phyloP scores from a whole-genome alignment of 2,329 filamentous ascomycete genomes.

The Onygenales sp. region DNA sequence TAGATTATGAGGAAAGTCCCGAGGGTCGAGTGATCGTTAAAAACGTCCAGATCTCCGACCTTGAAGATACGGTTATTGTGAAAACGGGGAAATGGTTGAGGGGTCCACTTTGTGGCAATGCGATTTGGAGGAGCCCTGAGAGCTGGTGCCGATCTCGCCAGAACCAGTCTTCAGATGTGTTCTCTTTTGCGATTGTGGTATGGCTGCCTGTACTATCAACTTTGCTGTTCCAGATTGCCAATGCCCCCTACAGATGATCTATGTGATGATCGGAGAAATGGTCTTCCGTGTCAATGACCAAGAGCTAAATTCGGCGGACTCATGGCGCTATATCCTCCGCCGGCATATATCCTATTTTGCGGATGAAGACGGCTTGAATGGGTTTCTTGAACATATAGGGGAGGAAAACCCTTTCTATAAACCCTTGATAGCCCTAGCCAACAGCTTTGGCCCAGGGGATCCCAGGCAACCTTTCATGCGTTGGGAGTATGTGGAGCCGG shows the following conservation, averaged over 20 bases:
- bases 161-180: slow-evolving; percentile 25
- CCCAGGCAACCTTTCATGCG: slow-evolving; percentile 32
- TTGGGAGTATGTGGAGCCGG: slow-evolving; percentile 31
- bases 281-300: slow-evolving; percentile 18
- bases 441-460: slow-evolving; percentile 30
- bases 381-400: slow-evolving; percentile 34
- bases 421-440: slow-evolving; percentile 26
- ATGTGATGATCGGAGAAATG: slow-evolving; percentile 22
- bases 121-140: slow-evolving; percentile 27
- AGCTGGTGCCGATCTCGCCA: slow-evolving; percentile 22
- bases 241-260: slow-evolving; percentile 16
- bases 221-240: slow-evolving; percentile 2
- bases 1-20: slow-evolving; percentile 21
- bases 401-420: slow-evolving; percentile 29
- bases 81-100: slow-evolving; percentile 16
- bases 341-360: slow-evolving; percentile 40
- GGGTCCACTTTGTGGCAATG: slow-evolving; percentile 21
- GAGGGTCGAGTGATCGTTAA: slow-evolving; percentile 12
- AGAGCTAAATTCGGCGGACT: slow-evolving; percentile 13
- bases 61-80: slow-evolving; percentile 22
- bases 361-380: slow-evolving; percentile 30
- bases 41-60: slow-evolving; percentile 21
- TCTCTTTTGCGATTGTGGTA: slow-evolving; percentile 26
- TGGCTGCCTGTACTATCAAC: slow-evolving; percentile 1
- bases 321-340: slow-evolving; percentile 17